Conservation (phyloP, 371 early-diverging fungal species). For the Massospora cicadina region DNA sequence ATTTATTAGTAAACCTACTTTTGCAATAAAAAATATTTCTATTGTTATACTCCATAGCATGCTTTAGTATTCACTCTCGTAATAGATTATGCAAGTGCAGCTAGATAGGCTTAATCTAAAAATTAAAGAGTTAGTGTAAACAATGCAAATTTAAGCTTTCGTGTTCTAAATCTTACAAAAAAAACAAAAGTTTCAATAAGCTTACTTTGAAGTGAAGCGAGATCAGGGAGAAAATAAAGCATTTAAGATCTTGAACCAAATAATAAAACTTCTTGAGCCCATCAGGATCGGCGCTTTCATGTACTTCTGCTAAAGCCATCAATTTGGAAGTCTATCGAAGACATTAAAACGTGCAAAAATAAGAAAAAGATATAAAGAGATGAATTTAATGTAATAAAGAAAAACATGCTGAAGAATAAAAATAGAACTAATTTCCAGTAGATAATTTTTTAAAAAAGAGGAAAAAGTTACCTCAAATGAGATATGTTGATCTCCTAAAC, state of each 20-base stretch:
- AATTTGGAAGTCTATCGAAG: constrained; percentile 90
- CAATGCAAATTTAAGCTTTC: constrained; percentile 1
- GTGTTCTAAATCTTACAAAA: neutral
- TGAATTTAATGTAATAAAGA: constrained; percentile 4
- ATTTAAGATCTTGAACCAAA: constrained; percentile 92
- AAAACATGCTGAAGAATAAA: neutral
- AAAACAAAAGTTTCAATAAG: neutral
- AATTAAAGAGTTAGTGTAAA: neutral
- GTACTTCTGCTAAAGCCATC: constrained; percentile 78
- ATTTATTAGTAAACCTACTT: too few species aligned
- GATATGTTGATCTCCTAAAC: constrained; percentile 74
- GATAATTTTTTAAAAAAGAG: neutral
- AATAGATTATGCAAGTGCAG: too few species aligned
- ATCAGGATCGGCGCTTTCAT: constrained; percentile 80
- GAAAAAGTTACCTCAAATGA: constrained; percentile 61
- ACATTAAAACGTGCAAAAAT: too few species aligned
- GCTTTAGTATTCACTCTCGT: too few species aligned
- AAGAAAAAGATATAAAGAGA: constrained; percentile 10
- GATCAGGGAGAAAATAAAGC: constrained; percentile 84
- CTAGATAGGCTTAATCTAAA: constrained; percentile 27
- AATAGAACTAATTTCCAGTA: neutral
- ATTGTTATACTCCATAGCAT: too few species aligned
- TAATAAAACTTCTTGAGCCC: constrained; percentile 89
- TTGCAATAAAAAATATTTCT: too few species aligned
- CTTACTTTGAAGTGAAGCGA: constrained; percentile 89